Evolutionary conservation across 202 grass and related monocot species (phyloP).

Genomic region (Zoysia matrella): DNA sequence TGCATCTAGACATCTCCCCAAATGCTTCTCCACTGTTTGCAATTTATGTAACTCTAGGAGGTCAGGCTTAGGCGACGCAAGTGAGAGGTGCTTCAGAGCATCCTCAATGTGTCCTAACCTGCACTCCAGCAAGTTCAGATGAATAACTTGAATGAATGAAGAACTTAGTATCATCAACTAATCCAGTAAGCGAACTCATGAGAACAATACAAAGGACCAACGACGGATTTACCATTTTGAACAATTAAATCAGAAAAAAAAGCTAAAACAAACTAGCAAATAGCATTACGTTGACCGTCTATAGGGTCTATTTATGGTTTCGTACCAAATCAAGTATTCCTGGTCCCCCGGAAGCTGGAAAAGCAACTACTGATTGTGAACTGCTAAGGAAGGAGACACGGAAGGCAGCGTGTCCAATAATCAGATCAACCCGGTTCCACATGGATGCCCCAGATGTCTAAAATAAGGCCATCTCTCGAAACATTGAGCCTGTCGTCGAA

Average conservation of each 20-base stretch:
- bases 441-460: background rate
- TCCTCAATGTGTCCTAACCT: slow-evolving; percentile 89
- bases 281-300: slow-evolving; percentile 22
- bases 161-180: background rate
- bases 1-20: slow-evolving; percentile 75
- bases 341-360: slow-evolving; percentile 24
- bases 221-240: background rate
- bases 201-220: background rate
- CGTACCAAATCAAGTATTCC: slow-evolving; percentile 34
- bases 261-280: slow-evolving; percentile 4
- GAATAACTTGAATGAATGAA: background rate
- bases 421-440: slow-evolving; percentile 30
- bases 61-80: slow-evolving; percentile 66
- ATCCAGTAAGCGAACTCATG: background rate
- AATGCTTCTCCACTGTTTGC: slow-evolving; percentile 83
- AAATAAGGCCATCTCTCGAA: slow-evolving; percentile 14
- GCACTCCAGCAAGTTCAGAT: slow-evolving; percentile 31
- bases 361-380: slow-evolving; percentile 17
- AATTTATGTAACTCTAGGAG: slow-evolving; percentile 77
- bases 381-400: background rate
- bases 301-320: slow-evolving; percentile 20
- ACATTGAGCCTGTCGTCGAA: slow-evolving; percentile 13
- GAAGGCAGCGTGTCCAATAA: slow-evolving; percentile 36
- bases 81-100: slow-evolving; percentile 77
- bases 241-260: background rate